Percentiles rank a stretch among this genome's conserved stretches.
Evolutionary conservation across 2,329 filamentous ascomycete species (phyloP).

Genomic region (Aaosphaeria arxii): DNA sequence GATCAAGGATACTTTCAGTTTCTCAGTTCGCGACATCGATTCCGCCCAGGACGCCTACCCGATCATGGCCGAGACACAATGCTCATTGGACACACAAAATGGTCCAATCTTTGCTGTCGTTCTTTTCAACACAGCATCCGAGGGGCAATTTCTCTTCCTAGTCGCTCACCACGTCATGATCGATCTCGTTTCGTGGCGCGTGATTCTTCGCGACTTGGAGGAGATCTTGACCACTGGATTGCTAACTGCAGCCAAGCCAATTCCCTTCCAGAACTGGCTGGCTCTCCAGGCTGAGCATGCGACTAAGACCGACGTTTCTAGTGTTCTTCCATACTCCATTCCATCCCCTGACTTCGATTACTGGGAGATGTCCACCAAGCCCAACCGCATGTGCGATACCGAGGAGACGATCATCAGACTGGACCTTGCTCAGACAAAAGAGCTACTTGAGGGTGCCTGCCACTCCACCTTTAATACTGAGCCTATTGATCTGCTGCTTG

Average conservation of each 20-base stretch:
- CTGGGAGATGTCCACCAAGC: slow-evolving; percentile 15
- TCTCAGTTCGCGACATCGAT: slow-evolving; percentile 3
- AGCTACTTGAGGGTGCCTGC: slow-evolving; percentile 8
- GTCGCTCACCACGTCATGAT: slow-evolving; percentile 33
- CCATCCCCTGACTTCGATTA: slow-evolving; percentile 15
- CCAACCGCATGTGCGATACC: slow-evolving; percentile 9
- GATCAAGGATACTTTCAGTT: slow-evolving; percentile 8
- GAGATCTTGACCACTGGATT: slow-evolving; percentile 5
- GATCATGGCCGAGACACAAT: slow-evolving; percentile 14
- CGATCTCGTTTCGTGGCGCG: slow-evolving; percentile 45
- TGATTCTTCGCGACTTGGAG: slow-evolving; percentile 42
- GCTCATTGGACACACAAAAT: slow-evolving; percentile 9
- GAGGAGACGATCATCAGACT: slow-evolving; percentile 7
- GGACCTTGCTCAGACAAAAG: slow-evolving; percentile 6
- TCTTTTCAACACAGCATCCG: slow-evolving; percentile 13
- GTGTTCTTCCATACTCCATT: slow-evolving; percentile 8
- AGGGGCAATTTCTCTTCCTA: slow-evolving; percentile 13
- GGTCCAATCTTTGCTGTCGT: slow-evolving; percentile 15
- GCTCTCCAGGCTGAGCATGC: slow-evolving; percentile 8
- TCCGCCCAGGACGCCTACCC: slow-evolving; percentile 7
- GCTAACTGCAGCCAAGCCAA: slow-evolving; percentile 1
- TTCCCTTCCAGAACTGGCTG: slow-evolving; percentile 14
- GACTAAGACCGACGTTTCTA: neutral
- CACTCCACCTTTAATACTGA: slow-evolving; percentile 50
- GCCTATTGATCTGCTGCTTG: slow-evolving; percentile 24